These are phyloP conservation scores for Botrytis fabae DNA, from an alignment of 2,329 filamentous ascomycete species.

Conservation along the genomic window DNA sequence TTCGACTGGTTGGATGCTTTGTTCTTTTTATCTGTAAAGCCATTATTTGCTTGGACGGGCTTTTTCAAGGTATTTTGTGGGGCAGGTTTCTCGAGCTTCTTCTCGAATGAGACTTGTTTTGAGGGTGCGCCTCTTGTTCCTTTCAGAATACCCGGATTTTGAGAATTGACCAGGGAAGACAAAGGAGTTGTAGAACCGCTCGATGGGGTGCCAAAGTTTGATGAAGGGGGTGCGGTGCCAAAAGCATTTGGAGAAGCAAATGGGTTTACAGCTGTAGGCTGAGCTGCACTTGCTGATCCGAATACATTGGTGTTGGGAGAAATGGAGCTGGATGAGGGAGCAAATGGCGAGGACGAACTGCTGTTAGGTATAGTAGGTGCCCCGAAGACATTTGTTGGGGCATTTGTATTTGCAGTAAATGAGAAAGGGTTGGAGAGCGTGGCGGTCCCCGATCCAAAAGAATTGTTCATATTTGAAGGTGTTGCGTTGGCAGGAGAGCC, in stretches of 20 bases:
- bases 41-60: background rate
- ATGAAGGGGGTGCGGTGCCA: background rate
- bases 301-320: slow-evolving; percentile 22
- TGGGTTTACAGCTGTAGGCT: slow-evolving; percentile 18
- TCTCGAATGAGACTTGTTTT: slow-evolving; percentile 16
- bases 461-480: slow-evolving; percentile 18
- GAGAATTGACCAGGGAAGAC: slow-evolving; percentile 10
- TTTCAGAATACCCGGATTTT: background rate
- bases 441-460: slow-evolving; percentile 1
- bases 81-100: background rate
- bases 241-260: slow-evolving; percentile 20
- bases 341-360: slow-evolving; percentile 19
- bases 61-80: slow-evolving; percentile 11
- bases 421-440: slow-evolving; percentile 29
- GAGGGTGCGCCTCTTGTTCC: background rate
- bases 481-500: slow-evolving; percentile 1
- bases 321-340: background rate
- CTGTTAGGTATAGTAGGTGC: slow-evolving; percentile 8
- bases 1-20: slow-evolving; percentile 15
- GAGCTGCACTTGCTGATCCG: slow-evolving; percentile 18
- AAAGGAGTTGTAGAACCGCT: slow-evolving; percentile 9
- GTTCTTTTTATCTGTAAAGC: slow-evolving; percentile 5
- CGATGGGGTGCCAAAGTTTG: slow-evolving; percentile 18
- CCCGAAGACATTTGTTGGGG: slow-evolving; percentile 15
- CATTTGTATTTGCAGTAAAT: slow-evolving; percentile 5